Evolutionary conservation across 2,329 filamentous ascomycete genomes (phyloP).

Genomic region (Xylariaceae sp.): DNA sequence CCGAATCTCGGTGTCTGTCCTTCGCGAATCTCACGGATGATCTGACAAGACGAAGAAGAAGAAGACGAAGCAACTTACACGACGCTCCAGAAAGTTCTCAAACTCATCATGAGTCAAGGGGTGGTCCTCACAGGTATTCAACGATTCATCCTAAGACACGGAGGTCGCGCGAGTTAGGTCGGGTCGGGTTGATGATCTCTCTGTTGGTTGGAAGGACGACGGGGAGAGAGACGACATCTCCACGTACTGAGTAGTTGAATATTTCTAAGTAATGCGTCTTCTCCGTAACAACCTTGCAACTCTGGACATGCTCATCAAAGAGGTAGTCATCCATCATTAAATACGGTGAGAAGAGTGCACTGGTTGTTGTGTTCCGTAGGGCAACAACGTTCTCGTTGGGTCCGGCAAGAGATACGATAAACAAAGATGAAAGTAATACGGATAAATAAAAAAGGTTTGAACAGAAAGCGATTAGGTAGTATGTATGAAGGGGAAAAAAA

Average conservation of each 20-base stretch:
- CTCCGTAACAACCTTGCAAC: constrained; percentile 47
- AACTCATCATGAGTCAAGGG: constrained; percentile 50
- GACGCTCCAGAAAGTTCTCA: constrained; percentile 49
- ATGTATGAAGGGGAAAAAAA: not conserved
- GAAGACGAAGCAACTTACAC: constrained; percentile 35
- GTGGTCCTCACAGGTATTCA: constrained; percentile 49
- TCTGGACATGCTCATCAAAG: constrained; percentile 44
- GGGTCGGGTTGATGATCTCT: not conserved
- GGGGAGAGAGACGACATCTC: not conserved
- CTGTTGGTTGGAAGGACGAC: not conserved
- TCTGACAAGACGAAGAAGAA: not conserved
- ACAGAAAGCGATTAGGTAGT: not conserved
- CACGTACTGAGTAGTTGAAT: constrained; percentile 53
- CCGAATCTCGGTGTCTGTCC: not conserved
- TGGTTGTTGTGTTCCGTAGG: not conserved
- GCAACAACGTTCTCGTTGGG: not conserved
- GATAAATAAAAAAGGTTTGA: not conserved
- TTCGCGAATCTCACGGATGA: not conserved
- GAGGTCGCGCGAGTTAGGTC: not conserved
- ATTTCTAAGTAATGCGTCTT: constrained; percentile 53
- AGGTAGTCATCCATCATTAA: constrained; percentile 54
- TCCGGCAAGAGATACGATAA: not conserved
- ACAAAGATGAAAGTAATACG: not conserved
- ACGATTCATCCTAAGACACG: constrained; percentile 41
- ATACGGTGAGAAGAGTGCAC: not conserved